These are phyloP conservation scores for Huntiella abstrusa DNA, from an alignment of 2,329 filamentous ascomycete genomes.

Conservation along the genomic window DNA sequence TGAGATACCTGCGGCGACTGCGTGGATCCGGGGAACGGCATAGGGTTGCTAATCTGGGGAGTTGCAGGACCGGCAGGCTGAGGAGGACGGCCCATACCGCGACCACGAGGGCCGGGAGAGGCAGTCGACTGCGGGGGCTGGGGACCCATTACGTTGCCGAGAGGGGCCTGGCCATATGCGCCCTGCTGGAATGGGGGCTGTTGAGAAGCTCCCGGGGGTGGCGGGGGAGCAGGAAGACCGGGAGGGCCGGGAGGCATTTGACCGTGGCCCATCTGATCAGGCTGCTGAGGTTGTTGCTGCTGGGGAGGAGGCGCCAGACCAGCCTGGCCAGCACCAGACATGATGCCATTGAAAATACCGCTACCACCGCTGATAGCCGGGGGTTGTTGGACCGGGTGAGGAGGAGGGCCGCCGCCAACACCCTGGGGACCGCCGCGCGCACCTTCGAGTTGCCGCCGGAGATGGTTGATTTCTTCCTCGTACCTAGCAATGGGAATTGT, in stretches of 20 bases:
- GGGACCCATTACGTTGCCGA: conserved; percentile 53
- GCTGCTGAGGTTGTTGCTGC: conserved; percentile 63
- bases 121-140: conserved; percentile 71
- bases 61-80: conserved; percentile 52
- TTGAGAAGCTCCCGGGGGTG: conserved; percentile 44
- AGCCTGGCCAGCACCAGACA: conserved; percentile 72
- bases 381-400: conserved; percentile 64
- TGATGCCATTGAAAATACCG: conserved; percentile 88
- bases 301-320: conserved; percentile 63
- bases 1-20: conserved; percentile 78
- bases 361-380: conserved; percentile 82
- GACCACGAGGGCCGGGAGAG: conserved; percentile 58
- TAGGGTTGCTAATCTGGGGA: conserved; percentile 75
- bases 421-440: conserved; percentile 43
- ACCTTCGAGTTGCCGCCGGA: conserved; percentile 72
- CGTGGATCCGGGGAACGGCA: conserved; percentile 65
- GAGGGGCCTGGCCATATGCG: conserved; percentile 40
- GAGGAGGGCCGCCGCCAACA: conserved; percentile 47
- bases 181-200: conserved; percentile 63
- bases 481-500: conserved; percentile 41
- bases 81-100: conserved; percentile 47
- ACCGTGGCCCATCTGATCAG: conserved; percentile 34
- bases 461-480: conserved; percentile 70
- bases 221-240: conserved; percentile 38
- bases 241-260: conserved; percentile 25